Conservation (phyloP, 805 yeast species). For the Candida ulmi region DNA sequence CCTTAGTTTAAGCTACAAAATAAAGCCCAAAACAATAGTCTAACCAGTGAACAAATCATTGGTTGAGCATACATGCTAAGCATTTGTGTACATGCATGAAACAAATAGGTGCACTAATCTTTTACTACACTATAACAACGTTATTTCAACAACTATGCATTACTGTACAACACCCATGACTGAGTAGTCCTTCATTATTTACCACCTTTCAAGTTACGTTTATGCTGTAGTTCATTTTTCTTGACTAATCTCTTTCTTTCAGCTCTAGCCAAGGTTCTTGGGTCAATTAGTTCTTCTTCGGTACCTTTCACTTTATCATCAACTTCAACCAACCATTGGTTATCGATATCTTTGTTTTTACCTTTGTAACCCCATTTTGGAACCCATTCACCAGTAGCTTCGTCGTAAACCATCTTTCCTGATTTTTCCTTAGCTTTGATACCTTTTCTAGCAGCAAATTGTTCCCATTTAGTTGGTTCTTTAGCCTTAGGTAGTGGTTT, state of each 20-base stretch:
- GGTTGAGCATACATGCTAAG: too few relatives aligned
- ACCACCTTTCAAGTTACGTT: constrained; percentile 57
- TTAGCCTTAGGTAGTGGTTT: constrained; percentile 91
- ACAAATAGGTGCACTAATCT: too few relatives aligned
- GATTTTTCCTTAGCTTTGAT: constrained; percentile 84
- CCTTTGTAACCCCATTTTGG: constrained; percentile 99
- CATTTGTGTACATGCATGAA: too few relatives aligned
- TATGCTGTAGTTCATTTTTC: constrained; percentile 81
- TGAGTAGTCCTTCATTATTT: background rate
- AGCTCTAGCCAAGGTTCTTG: constrained; percentile 73
- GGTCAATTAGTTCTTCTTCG: constrained; percentile 70
- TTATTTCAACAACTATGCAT: too few relatives aligned
- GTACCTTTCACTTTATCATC: constrained; percentile 63
- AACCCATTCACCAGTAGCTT: constrained; percentile 89
- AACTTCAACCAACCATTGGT: constrained; percentile 95
- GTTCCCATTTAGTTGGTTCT: constrained; percentile 94
- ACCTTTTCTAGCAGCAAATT: constrained; percentile 93
- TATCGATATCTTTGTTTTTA: constrained; percentile 77
- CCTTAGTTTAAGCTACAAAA: too few relatives aligned
- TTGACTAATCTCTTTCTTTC: constrained; percentile 82
- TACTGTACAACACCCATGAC: too few relatives aligned
- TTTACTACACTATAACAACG: too few relatives aligned
- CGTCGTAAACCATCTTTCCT: constrained; percentile 87
- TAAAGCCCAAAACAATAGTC: too few relatives aligned
- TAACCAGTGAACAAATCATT: too few relatives aligned